Evolutionary conservation across 2,329 filamentous ascomycete species (phyloP), one percentile per base, ranked within the genome.

Genomic region (Colletotrichum tamarilloi): DNA sequence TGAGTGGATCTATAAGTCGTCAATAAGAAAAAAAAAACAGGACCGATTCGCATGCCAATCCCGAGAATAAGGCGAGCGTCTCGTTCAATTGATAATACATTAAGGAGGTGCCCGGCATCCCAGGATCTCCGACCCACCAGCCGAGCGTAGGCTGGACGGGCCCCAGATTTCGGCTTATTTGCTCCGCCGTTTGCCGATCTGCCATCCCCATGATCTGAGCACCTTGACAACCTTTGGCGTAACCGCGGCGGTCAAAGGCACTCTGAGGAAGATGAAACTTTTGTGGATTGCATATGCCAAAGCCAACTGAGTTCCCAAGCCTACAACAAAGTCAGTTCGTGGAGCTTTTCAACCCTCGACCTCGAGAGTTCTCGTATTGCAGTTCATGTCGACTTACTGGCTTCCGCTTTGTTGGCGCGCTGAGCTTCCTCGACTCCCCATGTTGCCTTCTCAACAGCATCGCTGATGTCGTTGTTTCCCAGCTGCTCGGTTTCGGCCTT

Each of bases 281-380:
- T 99, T 99, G 87, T 99, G 97, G 72, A 99, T 94, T 32, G 96
- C 96, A 80, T 99, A 99, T 14, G 97, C 97, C 62, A 99, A 89
- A 19, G 94, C 95, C 35, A 99, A 86, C 81, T 98, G 95, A 9
- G 97, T 98, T 64, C 87, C 90, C 42, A 92, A 82, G 77, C 90
- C 90, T 92, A 75, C 52, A 49, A 49, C 24, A 22, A 72, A 66
- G 68, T 42, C 28, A 56, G 52, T 72, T 67, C 52, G 76, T 79
- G 62, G 62, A 78, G 72, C 38, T 26, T 67, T 19, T 58, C 22
- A 60, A 62, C 30, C 67, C 46, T 12, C n/a, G 46, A 38, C 30
- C 16, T 35, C n/a, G n/a, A 26, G n/a, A 24, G 68, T 62, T 62
- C 68, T 62, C 46, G 19, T 68, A 26, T 12, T 53, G 14, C 26